Base-by-base conservation (phyloP, 2,329 filamentous ascomycete genomes). In the Nigrograna mackinnonii region DNA sequence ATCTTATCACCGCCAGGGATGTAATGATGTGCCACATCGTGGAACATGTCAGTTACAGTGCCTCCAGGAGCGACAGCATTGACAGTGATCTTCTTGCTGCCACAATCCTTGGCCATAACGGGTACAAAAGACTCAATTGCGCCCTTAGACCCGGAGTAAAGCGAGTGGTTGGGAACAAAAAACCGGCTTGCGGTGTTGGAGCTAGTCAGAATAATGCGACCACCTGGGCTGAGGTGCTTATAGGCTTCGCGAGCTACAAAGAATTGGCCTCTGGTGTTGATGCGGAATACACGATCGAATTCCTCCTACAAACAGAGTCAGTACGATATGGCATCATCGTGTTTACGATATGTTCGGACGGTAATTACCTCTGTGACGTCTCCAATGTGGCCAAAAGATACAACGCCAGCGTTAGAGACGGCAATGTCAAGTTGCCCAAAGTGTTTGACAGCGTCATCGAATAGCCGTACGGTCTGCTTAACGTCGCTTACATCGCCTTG, bases 281-380 rank as follows among this genome's bases (percentile, higher is more conserved):
- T 80, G 33, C 74, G 74, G 62, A 86, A 82, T 31, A 84, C 79
- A 24, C 76, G 70, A 52, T 86, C 81, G 44, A 83, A 86, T 30
- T 86, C 83, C 4, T 69, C 31, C 24, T 28, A 28, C n/a, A n/a
- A n/a, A n/a, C n/a, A n/a, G n/a, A n/a, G n/a, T n/a, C n/a, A n/a
- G n/a, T n/a, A n/a, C n/a, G n/a, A n/a, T n/a, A n/a, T n/a, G n/a
- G n/a, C n/a, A n/a, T n/a, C n/a, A n/a, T n/a, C n/a, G n/a, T n/a
- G n/a, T n/a, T n/a, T n/a, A n/a, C n/a, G n/a, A n/a, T n/a, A n/a
- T n/a, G n/a, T n/a, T 28, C 11, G 14, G 11, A 28, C 14, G 11
- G 24, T 12, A 28, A 11, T 28, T 28, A 28, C 68, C 37, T 84
- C 80, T 0, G 79, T 82, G 2, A 85, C 83, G 2, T 82, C 73